Percentiles rank a stretch among this genome's conserved stretches.
Evolutionary conservation across 148 eudicot species (phyloP).

Genomic region (Fagopyrum esculentum): DNA sequence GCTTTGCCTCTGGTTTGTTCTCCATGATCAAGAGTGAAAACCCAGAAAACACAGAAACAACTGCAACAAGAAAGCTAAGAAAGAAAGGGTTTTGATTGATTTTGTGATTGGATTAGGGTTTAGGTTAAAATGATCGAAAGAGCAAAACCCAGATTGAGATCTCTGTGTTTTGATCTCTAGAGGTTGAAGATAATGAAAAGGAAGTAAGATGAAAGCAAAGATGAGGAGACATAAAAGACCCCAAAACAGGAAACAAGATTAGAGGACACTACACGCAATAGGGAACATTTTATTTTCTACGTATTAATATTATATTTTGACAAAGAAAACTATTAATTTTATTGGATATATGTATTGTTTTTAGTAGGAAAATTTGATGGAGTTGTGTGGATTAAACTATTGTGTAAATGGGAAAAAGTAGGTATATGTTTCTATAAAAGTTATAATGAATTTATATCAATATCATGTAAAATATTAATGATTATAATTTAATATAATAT

Average conservation of each 20-base stretch:
- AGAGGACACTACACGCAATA: constrained; percentile 3
- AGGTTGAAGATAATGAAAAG: background rate
- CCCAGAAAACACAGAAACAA: too few relatives aligned
- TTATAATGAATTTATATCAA: too few relatives aligned
- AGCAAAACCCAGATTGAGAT: background rate
- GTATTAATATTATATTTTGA: background rate
- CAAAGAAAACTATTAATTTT: too few relatives aligned
- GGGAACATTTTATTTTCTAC: background rate
- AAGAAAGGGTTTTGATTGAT: constrained; percentile 1
- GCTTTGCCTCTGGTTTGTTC: constrained; percentile 10
- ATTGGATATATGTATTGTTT: too few relatives aligned
- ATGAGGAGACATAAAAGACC: background rate
- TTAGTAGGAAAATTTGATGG: too few relatives aligned
- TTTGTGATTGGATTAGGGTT: background rate
- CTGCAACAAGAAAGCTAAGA: background rate
- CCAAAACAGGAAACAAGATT: constrained; percentile 4
- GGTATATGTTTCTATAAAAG: too few relatives aligned
- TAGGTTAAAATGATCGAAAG: too few relatives aligned
- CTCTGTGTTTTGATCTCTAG: background rate
- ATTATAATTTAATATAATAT: too few relatives aligned
- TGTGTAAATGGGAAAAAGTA: too few relatives aligned
- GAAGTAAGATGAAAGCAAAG: background rate
- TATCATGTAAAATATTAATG: too few relatives aligned
- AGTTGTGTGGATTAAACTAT: too few relatives aligned
- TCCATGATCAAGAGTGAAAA: too few relatives aligned